Percentiles rank a stretch among this genome's conserved stretches.
phyloP scores from a whole-genome alignment of 371 early-diverging fungal species.

The Mortierella sp. region DNA sequence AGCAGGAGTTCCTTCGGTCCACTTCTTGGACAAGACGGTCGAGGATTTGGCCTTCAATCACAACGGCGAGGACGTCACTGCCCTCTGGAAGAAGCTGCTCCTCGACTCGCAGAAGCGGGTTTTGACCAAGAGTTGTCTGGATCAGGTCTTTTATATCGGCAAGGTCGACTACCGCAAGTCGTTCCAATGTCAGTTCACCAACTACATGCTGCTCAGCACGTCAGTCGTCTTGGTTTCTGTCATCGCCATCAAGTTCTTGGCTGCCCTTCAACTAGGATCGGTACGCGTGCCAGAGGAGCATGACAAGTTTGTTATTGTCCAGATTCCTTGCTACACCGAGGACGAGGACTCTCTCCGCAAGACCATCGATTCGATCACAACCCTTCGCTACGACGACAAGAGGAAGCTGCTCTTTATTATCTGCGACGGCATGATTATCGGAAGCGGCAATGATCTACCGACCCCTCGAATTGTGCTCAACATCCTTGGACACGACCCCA shows the following conservation, averaged over 20 bases:
- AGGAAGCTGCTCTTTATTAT: slow-evolving; percentile 84
- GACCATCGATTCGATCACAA: slow-evolving; percentile 80
- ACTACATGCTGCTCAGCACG: slow-evolving; percentile 85
- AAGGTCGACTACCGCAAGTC: slow-evolving; percentile 89
- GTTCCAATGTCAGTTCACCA: slow-evolving; percentile 87
- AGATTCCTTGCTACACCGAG: slow-evolving; percentile 90
- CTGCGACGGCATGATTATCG: slow-evolving; percentile 90
- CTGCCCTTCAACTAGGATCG: slow-evolving; percentile 89
- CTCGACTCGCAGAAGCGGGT: slow-evolving; percentile 71
- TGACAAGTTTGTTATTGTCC: slow-evolving; percentile 93
- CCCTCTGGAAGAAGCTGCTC: slow-evolving; percentile 64
- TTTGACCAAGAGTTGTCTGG: slow-evolving; percentile 74
- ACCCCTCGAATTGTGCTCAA: slow-evolving; percentile 92
- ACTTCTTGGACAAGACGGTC: slow-evolving; percentile 40
- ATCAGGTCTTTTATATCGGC: slow-evolving; percentile 89
- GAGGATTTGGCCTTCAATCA: slow-evolving; percentile 74
- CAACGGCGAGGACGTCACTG: slow-evolving; percentile 64
- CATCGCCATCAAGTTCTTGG: slow-evolving; percentile 92
- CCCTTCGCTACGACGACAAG: slow-evolving; percentile 76
- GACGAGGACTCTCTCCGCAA: slow-evolving; percentile 79
- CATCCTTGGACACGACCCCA: slow-evolving; percentile 85
- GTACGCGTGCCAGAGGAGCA: slow-evolving; percentile 84
- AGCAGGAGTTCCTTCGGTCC: slow-evolving; percentile 66
- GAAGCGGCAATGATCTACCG: slow-evolving; percentile 90
- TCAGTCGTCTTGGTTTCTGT: slow-evolving; percentile 88